Evolutionary conservation across 768 basidiomycete genomes (phyloP), one percentile per base, ranked within the genome.

Genomic region (Naganishia vaughanmartiniae): DNA sequence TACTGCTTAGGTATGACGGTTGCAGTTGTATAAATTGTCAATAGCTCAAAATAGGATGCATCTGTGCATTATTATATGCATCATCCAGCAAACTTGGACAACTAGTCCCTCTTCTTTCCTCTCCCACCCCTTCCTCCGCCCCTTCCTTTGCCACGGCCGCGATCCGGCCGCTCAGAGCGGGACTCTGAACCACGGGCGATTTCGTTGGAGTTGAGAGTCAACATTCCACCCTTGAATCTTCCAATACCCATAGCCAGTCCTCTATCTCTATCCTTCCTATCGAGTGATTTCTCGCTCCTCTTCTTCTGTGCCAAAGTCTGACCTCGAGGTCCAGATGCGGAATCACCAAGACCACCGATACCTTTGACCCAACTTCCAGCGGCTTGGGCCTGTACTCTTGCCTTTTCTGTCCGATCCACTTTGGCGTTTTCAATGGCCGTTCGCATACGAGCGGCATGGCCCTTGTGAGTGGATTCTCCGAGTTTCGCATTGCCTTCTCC

Each of bases 161-260:
- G 30, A 28, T 28, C 31, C 39, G 46, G 46, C 30, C 65, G 19
- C 28, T 45, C 48, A 36, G 65, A 66, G 21, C 48, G 46, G 24
- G 48, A 28, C 34, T 31, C 65, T 51, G 73, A 71, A 26, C 78
- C 76, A 54, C 74, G 69, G 24, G 75, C 79, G 46, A 81, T 76
- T 63, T 82, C 81, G n/a, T 71, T 51, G 72, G 78, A 72, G 58
- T 74, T 77, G 54, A 82, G 56, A 63, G 67, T 80, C 66, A 82
- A 69, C 69, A 78, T 78, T 1, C 81, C 81, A 26, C 72, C 71
- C 56, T 76, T 68, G 70, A 80, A 82, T 66, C 70, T 72, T 0
- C 81, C 81, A 14, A 81, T 70, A 19, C 81, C 81, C 72, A 77
- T 78, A 21, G 70, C 70, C 67, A 82, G 70, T 1, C 81, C 81